These are phyloP conservation scores for Ambrosiella xylebori DNA, from an alignment of 2,329 filamentous ascomycete species.

Conservation along the genomic window DNA sequence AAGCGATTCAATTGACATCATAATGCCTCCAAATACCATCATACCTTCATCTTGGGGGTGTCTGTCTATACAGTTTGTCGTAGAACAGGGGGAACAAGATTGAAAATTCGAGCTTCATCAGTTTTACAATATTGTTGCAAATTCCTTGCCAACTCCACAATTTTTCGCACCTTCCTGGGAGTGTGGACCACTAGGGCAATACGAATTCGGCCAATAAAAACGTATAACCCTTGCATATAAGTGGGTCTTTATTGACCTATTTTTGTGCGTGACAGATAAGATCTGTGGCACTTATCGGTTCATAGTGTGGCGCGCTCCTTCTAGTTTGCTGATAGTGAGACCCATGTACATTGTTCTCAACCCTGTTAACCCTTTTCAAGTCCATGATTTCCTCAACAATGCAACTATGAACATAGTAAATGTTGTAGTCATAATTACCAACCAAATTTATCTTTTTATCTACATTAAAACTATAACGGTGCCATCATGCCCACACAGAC, in stretches of 20 bases:
- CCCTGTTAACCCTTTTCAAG: no score
- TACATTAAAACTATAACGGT: neutral
- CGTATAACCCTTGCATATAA: neutral
- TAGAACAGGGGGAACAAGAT: conserved; percentile 1
- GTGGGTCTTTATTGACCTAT: neutral
- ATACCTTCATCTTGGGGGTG: conserved; percentile 13
- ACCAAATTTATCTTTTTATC: neutral
- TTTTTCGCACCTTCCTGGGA: neutral
- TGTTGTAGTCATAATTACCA: no score
- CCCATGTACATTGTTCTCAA: neutral
- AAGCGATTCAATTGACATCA: conserved; percentile 1
- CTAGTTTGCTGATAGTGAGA: no score
- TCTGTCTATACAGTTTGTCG: conserved; percentile 13
- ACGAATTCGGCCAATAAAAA: conserved; percentile 5
- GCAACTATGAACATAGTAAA: no score
- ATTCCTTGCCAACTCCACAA: conserved; percentile 4
- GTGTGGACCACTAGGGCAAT: conserved; percentile 13
- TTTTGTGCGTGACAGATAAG: neutral
- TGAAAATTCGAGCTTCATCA: conserved; percentile 1
- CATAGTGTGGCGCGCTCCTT: neutral
- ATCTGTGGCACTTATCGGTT: conserved; percentile 7
- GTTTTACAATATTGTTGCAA: conserved; percentile 7
- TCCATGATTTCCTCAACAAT: no score
- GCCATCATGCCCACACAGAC: neutral
- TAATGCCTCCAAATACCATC: neutral